These are phyloP conservation scores for Isatis tinctoria DNA, from an alignment of 345 rosid species.

Conservation along the genomic window DNA sequence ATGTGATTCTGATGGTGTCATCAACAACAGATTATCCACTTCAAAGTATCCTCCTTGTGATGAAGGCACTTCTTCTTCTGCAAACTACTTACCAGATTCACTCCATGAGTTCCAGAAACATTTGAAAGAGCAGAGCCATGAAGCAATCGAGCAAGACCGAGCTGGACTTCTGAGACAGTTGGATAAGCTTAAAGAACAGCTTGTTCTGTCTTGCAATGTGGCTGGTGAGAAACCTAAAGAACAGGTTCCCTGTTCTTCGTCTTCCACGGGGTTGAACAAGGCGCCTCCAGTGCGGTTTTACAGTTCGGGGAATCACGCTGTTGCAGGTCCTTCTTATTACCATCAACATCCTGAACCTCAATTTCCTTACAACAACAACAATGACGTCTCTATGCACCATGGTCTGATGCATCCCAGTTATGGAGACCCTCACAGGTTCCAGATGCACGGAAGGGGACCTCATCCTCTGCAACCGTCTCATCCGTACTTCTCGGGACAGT, in stretches of 20 bases:
- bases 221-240: slow-evolving; percentile 40
- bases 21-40: slow-evolving; percentile 41
- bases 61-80: slow-evolving; percentile 22
- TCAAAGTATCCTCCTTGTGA: slow-evolving; percentile 26
- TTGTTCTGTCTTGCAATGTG: slow-evolving; percentile 41
- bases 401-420: slow-evolving; percentile 32
- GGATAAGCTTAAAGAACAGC: slow-evolving; percentile 91
- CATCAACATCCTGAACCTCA: slow-evolving; percentile 43
- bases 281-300: slow-evolving; percentile 39
- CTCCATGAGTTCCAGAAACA: slow-evolving; percentile 25
- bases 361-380: slow-evolving; percentile 34
- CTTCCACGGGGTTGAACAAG: slow-evolving; percentile 40
- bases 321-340: slow-evolving; percentile 46
- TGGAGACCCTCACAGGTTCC: slow-evolving; percentile 58
- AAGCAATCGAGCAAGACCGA: slow-evolving; percentile 50
- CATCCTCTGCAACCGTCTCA: slow-evolving; percentile 41
- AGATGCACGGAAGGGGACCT: slow-evolving; percentile 42
- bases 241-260: slow-evolving; percentile 37
- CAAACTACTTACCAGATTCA: slow-evolving; percentile 42
- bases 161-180: slow-evolving; percentile 83
- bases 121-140: slow-evolving; percentile 25
- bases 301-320: slow-evolving; percentile 45
- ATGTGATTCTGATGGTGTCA: slow-evolving; percentile 42
- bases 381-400: slow-evolving; percentile 43
- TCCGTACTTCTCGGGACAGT: slow-evolving; percentile 54